Evolutionary conservation across 371 early-diverging fungal genomes (phyloP), one percentile per base, ranked within the genome.

Genomic region (Mycotypha africana): DNA sequence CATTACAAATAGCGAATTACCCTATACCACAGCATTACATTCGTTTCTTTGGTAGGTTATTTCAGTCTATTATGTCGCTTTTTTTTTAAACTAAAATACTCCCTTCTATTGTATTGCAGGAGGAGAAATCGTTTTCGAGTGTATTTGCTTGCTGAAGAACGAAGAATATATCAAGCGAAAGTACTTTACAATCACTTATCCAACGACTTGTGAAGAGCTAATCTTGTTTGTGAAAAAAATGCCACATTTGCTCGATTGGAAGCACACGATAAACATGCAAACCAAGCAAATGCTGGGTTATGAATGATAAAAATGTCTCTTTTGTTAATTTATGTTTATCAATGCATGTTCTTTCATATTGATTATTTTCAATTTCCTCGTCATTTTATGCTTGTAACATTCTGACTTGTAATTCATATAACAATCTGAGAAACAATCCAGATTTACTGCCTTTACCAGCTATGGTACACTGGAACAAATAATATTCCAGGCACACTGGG

Each of bases 91-190:
- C 43, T 43, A 33, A 33, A 43, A 43, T 43, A 32, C 43, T 22
- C 43, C n/a, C 33, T 33, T 43, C 32, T 33, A 33, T 43, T 43
- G 33, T 43, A 43, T 43, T 43, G 34, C 43, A 43, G 43, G 22
- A 20, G 34, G 43, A 20, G 22, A 22, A 19, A 33, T 33, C 10
- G 23, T 43, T 23, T 38, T 40, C 40, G 26, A 40, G 40, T 26
- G 40, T 40, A 40, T 40, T 25, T 26, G 26, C 40, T 40, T 26
- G 23, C 15, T 40, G 40, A 40, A 40, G 26, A 40, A 40, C 40
- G 40, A 26, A 40, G 40, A 40, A 23, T 40, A 25, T 16, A 40
- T 40, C 19, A 39, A 40, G 40, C 19, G 40, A 40, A 22, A 40
- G 40, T 26, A 26, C 26, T 40, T 40, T 16, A 40, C 40, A 26